phyloP scores from a whole-genome alignment of 176 grass and related monocot genomes.

The Aegilops speltoides region DNA sequence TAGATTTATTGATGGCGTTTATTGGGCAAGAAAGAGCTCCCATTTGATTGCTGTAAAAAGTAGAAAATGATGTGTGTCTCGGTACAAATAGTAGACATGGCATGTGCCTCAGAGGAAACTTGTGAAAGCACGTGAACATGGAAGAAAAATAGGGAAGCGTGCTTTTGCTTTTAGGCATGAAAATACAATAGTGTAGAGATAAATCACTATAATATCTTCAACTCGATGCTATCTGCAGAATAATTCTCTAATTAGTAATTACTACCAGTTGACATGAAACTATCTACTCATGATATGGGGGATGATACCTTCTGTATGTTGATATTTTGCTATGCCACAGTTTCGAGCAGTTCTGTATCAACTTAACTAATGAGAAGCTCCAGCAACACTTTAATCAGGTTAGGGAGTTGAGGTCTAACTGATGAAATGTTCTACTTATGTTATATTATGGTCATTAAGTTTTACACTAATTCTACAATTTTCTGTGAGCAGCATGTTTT shows the following conservation, averaged over 20 bases:
- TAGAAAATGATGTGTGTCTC: neutral
- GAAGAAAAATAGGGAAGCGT: neutral
- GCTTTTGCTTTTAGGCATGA: neutral
- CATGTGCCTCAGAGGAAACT: neutral
- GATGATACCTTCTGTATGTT: conserved; percentile 13
- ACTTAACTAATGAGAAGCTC: conserved; percentile 98
- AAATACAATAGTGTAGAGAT: conserved; percentile 11
- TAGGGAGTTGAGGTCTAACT: conserved; percentile 21
- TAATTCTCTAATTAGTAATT: neutral
- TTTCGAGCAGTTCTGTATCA: conserved; percentile 99
- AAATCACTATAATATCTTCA: neutral
- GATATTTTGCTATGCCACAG: conserved; percentile 49
- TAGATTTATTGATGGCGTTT: neutral
- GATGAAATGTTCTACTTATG: conserved; percentile 15
- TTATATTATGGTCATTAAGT: conserved; percentile 11
- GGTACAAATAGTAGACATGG: neutral
- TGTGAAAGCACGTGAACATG: neutral
- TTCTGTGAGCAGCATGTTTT: conserved; percentile 86
- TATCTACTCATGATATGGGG: neutral
- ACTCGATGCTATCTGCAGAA: conserved; percentile 1
- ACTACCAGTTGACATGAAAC: conserved; percentile 20
- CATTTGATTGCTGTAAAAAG: neutral
- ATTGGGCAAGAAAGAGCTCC: neutral
- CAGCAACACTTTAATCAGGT: conserved; percentile 99
- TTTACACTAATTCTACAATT: conserved; percentile 12